Conservation (phyloP, 108 stramenopile genomes). For the Nitzschia palea region DNA sequence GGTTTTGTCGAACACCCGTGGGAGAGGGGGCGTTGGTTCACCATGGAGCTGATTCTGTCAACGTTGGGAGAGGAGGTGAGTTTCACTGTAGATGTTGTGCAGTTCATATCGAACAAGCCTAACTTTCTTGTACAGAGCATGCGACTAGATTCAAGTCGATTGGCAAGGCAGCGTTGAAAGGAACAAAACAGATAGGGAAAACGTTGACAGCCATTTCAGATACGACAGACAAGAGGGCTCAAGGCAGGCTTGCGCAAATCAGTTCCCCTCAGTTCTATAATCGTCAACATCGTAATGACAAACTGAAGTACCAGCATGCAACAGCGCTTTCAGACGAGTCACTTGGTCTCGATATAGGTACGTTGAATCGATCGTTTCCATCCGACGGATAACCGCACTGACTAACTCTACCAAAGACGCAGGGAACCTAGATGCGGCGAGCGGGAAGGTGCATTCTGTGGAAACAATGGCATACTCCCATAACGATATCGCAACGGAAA, state of each 20-base stretch:
- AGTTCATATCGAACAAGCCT: not conserved
- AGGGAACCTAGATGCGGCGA: constrained; percentile 19
- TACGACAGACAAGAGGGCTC: constrained; percentile 65
- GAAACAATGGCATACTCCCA: constrained; percentile 39
- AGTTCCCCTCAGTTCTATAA: constrained; percentile 30
- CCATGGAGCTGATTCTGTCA: constrained; percentile 51
- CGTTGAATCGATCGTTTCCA: constrained; percentile 4
- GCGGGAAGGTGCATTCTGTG: constrained; percentile 47
- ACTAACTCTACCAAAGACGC: constrained; percentile 3
- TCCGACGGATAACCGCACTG: not conserved
- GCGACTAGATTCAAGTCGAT: constrained; percentile 48
- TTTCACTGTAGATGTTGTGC: not conserved
- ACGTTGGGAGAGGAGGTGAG: constrained; percentile 29
- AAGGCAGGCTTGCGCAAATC: constrained; percentile 36
- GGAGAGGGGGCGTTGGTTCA: constrained; percentile 89
- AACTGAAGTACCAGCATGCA: not conserved
- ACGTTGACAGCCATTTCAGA: constrained; percentile 66
- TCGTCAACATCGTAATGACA: constrained; percentile 24
- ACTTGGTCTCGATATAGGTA: constrained; percentile 49
- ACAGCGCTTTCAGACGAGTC: not conserved
- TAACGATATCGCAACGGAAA: constrained; percentile 66
- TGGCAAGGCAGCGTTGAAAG: constrained; percentile 60
- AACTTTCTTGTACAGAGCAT: constrained; percentile 5
- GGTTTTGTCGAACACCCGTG: constrained; percentile 86
- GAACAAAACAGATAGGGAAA: constrained; percentile 71